Percentiles rank a stretch among this genome's conserved stretches.
phyloP scores from a whole-genome alignment of 208 protist species.

The Leishmania tropica region DNA sequence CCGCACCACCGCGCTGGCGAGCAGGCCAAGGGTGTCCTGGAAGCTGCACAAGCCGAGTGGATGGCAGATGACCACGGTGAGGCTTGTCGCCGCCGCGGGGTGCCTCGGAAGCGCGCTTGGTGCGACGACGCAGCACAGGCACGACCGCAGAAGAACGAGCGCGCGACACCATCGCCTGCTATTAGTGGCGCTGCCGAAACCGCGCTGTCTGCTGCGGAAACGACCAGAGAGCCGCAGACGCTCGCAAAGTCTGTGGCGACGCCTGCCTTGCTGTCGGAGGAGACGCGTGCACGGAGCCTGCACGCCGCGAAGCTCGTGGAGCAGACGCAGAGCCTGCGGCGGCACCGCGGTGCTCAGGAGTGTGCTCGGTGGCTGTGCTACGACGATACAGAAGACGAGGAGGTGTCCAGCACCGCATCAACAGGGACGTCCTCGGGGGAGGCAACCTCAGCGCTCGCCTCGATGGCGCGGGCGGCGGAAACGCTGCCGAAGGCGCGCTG shows the following conservation, averaged over 20 bases:
- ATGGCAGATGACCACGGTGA: background rate
- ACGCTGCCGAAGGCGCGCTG: background rate
- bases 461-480: background rate
- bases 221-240: background rate
- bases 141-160: background rate
- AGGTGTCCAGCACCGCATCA: background rate
- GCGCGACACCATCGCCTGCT: background rate
- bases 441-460: background rate
- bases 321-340: background rate
- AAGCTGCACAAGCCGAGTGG: background rate
- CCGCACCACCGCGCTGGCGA: background rate
- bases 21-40: background rate
- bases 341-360: background rate
- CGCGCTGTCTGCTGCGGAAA: background rate
- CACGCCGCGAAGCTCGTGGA: conserved; percentile 1
- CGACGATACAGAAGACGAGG: conserved; percentile 10
- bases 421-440: background rate
- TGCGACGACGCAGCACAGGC: background rate
- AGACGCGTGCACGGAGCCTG: background rate
- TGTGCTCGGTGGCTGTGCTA: conserved; percentile 16
- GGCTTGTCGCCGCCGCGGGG: background rate
- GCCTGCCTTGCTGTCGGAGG: conserved; percentile 9
- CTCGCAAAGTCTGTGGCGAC: conserved; percentile 1
- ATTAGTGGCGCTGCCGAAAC: background rate
- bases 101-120: conserved; percentile 14